These are phyloP conservation scores for Chaetomiaceae sp. DNA, from an alignment of 2,329 filamentous ascomycete genomes.

Conservation along the genomic window DNA sequence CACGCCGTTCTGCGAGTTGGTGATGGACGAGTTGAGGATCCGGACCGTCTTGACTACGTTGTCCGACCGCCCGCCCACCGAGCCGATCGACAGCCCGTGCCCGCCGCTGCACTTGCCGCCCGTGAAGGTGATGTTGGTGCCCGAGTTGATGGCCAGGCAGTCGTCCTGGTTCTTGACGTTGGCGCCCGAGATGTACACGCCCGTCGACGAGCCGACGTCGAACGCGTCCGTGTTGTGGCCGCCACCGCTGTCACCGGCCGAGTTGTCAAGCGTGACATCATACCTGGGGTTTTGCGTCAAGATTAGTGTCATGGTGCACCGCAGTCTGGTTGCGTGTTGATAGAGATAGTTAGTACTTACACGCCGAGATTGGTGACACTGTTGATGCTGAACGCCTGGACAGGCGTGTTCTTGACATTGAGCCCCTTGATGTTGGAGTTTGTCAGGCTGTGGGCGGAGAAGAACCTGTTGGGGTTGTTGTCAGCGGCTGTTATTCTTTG, in stretches of 20 bases:
- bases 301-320: too few species aligned
- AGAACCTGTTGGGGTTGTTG: too few species aligned
- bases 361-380: conserved; percentile 35
- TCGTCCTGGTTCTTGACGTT: conserved; percentile 56
- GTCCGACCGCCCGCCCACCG: conserved; percentile 50
- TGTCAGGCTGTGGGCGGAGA: conserved; percentile 47
- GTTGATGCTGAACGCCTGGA: conserved; percentile 48
- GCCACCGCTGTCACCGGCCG: conserved; percentile 43
- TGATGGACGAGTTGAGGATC: conserved; percentile 44
- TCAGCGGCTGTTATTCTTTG: too few species aligned
- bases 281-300: background rate
- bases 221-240: conserved; percentile 54
- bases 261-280: conserved; percentile 52
- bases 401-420: conserved; percentile 50
- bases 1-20: conserved; percentile 47
- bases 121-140: conserved; percentile 37
- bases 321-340: too few species aligned
- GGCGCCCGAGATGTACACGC: conserved; percentile 46
- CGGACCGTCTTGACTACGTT: conserved; percentile 51
- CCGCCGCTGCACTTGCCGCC: conserved; percentile 45
- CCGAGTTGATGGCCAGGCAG: conserved; percentile 55
- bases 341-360: background rate
- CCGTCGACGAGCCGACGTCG: conserved; percentile 42
- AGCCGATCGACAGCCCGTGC: conserved; percentile 56
- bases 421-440: conserved; percentile 45